phyloP scores from a whole-genome alignment of 306 rosid species.

The Gynostemma pentaphyllum region DNA sequence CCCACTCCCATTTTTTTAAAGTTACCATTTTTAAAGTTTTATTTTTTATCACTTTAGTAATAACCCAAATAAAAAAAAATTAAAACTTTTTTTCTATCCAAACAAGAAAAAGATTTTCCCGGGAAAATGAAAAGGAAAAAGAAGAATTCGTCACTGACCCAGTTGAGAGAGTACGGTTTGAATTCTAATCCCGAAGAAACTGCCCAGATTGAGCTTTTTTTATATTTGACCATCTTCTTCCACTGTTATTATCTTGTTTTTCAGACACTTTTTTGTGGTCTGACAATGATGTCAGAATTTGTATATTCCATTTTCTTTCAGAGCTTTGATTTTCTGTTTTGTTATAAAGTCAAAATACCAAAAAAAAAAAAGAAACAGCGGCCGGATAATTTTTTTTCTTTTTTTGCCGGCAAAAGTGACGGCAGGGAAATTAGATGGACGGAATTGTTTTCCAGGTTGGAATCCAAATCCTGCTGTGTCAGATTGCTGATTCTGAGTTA shows the following conservation, averaged over 20 bases:
- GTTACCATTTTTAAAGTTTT: neutral
- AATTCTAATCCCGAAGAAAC: conserved; percentile 3
- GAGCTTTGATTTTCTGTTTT: neutral
- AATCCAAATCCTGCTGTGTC: neutral
- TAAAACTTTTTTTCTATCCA: neutral
- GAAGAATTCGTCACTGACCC: neutral
- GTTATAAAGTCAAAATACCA: neutral
- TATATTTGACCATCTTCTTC: neutral
- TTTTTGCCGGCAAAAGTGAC: conserved; percentile 7
- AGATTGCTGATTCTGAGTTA: neutral
- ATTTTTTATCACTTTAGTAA: neutral
- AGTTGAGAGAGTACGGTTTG: neutral
- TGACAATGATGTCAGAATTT: conserved; percentile 1
- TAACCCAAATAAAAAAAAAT: neutral
- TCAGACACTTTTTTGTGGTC: neutral
- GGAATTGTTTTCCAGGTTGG: neutral
- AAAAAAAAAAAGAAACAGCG: neutral
- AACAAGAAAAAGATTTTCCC: neutral
- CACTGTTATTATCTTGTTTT: too few relatives aligned
- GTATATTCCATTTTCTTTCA: too few relatives aligned
- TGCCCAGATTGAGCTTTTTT: neutral
- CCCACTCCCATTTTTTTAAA: neutral
- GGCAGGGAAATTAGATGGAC: conserved; percentile 2
- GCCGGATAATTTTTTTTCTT: neutral
- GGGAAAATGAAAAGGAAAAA: neutral